A percentile compares a stretch with the other conserved stretches of the same genome.
These are phyloP conservation scores for Gastrolobium bilobum DNA, from an alignment of 306 rosid species.

Conservation along the genomic window DNA sequence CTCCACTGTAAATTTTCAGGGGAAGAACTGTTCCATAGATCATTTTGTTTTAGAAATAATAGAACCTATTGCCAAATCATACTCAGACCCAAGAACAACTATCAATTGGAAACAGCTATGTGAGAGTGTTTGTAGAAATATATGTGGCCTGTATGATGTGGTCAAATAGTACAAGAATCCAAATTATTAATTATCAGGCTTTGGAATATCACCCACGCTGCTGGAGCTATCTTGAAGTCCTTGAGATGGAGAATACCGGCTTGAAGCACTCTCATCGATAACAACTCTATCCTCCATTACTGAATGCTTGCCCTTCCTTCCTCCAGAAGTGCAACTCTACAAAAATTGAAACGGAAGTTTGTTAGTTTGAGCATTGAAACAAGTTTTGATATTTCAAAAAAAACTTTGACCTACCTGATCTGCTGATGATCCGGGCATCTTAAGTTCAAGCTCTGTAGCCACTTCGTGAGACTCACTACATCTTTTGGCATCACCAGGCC, in stretches of 20 bases:
- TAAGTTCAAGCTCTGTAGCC: slow-evolving; percentile 91
- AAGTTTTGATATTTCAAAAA: slow-evolving; percentile 21
- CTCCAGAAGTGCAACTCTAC: slow-evolving; percentile 70
- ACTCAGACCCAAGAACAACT: not conserved
- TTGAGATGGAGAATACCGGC: slow-evolving; percentile 74
- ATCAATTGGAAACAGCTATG: slow-evolving; percentile 13
- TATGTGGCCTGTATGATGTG: slow-evolving; percentile 24
- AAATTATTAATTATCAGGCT: slow-evolving; percentile 56
- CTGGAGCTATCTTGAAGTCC: slow-evolving; percentile 83
- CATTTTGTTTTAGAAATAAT: slow-evolving; percentile 35
- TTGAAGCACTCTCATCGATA: slow-evolving; percentile 71
- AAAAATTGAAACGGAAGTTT: slow-evolving; percentile 32
- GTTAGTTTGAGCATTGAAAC: slow-evolving; percentile 9
- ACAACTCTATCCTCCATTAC: slow-evolving; percentile 61
- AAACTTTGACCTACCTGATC: slow-evolving; percentile 72
- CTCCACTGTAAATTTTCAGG: slow-evolving; percentile 9
- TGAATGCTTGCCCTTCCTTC: slow-evolving; percentile 75
- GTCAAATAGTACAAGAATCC: slow-evolving; percentile 37
- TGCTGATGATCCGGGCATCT: slow-evolving; percentile 95
- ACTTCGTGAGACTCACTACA: slow-evolving; percentile 75
- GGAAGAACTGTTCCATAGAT: slow-evolving; percentile 40
- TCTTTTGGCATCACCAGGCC: slow-evolving; percentile 59
- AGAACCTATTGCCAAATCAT: slow-evolving; percentile 20
- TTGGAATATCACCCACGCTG: slow-evolving; percentile 72
- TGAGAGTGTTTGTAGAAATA: not conserved